Percentiles rank a stretch among this genome's conserved stretches.
phyloP scores from a whole-genome alignment of 148 eudicot genomes.

The Oxyria digyna region DNA sequence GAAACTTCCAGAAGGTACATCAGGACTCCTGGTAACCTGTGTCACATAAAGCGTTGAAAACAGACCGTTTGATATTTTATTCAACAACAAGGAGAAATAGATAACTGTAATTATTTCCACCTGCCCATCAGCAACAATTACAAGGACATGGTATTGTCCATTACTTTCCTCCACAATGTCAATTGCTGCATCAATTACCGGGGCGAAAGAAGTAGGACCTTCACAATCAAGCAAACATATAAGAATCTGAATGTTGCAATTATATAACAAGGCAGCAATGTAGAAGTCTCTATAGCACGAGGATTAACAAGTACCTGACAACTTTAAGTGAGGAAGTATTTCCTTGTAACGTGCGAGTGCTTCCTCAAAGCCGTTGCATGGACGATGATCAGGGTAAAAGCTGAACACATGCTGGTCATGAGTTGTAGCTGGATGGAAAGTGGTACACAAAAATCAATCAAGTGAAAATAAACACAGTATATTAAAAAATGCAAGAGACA shows the following conservation, averaged over 20 bases:
- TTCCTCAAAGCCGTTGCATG: conserved; percentile 72
- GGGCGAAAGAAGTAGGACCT: conserved; percentile 87
- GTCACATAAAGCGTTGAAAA: neutral
- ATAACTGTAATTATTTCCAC: conserved; percentile 12
- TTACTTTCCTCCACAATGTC: conserved; percentile 55
- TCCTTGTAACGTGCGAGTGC: conserved; percentile 63
- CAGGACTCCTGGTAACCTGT: conserved; percentile 44
- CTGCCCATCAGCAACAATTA: conserved; percentile 81
- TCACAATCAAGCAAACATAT: conserved; percentile 9
- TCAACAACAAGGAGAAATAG: neutral
- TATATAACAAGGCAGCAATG: neutral
- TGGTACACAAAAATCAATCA: neutral
- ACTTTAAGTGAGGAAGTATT: conserved; percentile 41
- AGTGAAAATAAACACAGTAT: neutral
- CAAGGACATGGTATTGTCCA: conserved; percentile 74
- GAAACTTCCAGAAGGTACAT: conserved; percentile 38
- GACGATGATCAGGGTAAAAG: conserved; percentile 57
- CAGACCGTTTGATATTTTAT: neutral
- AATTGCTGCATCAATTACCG: conserved; percentile 59
- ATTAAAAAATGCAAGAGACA: neutral
- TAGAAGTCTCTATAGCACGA: neutral
- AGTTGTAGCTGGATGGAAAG: conserved; percentile 36
- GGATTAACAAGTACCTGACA: conserved; percentile 34
- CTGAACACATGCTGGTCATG: conserved; percentile 61
- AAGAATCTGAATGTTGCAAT: neutral